phyloP scores from a whole-genome alignment of 768 basidiomycete genomes.

The Tulasnella sp. region DNA sequence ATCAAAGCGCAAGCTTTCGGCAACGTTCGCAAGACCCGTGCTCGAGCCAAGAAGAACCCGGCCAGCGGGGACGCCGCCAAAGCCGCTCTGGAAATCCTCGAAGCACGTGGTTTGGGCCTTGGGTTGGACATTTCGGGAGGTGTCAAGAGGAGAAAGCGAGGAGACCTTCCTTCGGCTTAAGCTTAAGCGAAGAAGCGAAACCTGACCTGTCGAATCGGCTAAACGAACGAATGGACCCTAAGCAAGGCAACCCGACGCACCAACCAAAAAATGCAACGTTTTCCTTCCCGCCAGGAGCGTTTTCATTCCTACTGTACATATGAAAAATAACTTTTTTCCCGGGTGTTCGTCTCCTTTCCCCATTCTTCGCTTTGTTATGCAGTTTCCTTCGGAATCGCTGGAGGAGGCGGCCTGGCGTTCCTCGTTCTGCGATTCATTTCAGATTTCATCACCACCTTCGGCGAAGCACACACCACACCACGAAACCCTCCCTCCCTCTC shows the following conservation, averaged over 20 bases:
- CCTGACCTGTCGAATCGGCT: neutral
- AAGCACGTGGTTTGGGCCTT: conserved; percentile 68
- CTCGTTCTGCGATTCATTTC: neutral
- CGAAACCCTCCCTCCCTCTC: neutral
- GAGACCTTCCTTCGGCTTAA: neutral
- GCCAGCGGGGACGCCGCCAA: conserved; percentile 63
- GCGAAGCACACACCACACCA: neutral
- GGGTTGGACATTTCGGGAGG: conserved; percentile 38
- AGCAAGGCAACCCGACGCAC: neutral
- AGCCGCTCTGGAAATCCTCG: conserved; percentile 76
- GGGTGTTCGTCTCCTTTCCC: neutral
- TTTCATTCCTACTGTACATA: neutral
- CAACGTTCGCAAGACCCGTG: conserved; percentile 72
- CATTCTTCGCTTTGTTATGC: neutral
- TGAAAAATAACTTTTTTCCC: neutral
- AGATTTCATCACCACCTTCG: neutral
- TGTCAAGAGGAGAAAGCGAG: conserved; percentile 20
- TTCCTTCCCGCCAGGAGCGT: neutral
- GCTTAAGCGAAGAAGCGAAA: neutral
- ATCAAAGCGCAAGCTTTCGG: conserved; percentile 91
- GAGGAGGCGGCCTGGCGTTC: neutral
- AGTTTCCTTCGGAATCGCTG: neutral
- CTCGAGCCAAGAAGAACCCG: conserved; percentile 60
- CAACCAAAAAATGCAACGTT: neutral
- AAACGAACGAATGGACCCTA: neutral